A percentile compares a stretch with the other conserved stretches of the same genome.
Conservation (phyloP, 2,329 filamentous ascomycete species). For the Arthroderma sp. region DNA sequence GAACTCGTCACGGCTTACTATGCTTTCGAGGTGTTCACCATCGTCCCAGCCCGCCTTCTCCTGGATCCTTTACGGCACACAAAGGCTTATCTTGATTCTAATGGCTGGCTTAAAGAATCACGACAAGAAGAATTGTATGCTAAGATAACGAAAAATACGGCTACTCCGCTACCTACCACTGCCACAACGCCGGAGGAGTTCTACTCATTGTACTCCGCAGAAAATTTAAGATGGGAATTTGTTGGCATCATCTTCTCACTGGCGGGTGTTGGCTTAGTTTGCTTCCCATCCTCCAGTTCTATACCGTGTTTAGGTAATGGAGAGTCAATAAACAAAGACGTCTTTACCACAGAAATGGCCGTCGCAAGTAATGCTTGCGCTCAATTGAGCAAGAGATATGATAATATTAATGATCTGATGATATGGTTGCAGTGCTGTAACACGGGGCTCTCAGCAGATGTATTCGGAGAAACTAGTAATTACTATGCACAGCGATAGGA, state of each 20-base stretch:
- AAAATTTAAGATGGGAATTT: conserved; percentile 15
- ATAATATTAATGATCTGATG: conserved; percentile 10
- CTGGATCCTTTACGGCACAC: conserved; percentile 20
- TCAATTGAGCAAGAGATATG: conserved; percentile 9
- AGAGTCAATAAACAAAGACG: conserved; percentile 4
- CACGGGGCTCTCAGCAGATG: conserved; percentile 10
- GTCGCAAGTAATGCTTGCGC: conserved; percentile 12
- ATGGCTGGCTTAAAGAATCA: conserved; percentile 6
- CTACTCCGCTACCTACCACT: conserved; percentile 13
- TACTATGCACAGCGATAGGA: background rate
- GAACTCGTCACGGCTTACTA: conserved; percentile 5
- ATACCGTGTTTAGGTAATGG: conserved; percentile 5
- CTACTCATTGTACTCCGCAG: conserved; percentile 20
- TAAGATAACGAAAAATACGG: conserved; percentile 18
- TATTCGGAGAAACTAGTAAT: conserved; percentile 10
- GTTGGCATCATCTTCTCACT: conserved; percentile 14
- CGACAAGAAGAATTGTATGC: conserved; percentile 8
- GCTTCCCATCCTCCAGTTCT: background rate
- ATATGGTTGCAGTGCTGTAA: conserved; percentile 13
- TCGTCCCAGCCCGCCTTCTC: conserved; percentile 22
- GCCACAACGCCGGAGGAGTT: conserved; percentile 21
- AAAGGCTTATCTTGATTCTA: conserved; percentile 7
- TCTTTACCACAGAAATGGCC: conserved; percentile 12
- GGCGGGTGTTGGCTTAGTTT: conserved; percentile 8
- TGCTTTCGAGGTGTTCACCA: conserved; percentile 1